phyloP scores from a whole-genome alignment of 495 filamentous ascomycete genomes.

The Chaetomium tenue region DNA sequence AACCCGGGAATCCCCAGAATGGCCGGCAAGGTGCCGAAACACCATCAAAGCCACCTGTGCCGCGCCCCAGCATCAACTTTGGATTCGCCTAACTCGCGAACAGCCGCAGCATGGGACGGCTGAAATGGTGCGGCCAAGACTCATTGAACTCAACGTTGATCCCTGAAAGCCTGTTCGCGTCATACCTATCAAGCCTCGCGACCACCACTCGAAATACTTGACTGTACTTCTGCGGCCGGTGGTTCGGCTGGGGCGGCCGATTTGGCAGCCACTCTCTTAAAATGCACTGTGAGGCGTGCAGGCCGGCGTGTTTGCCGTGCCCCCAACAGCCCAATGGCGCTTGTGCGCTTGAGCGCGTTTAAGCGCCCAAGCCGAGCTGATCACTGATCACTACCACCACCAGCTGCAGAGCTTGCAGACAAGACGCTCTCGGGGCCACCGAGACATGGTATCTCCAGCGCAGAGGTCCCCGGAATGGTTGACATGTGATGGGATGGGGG shows the following conservation, averaged over 20 bases:
- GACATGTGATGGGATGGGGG: too few species aligned
- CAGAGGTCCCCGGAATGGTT: too few species aligned
- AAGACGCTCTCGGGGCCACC: not conserved
- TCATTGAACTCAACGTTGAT: not conserved
- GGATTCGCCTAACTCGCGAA: not conserved
- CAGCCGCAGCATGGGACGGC: conserved; percentile 2
- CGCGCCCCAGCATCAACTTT: conserved; percentile 8
- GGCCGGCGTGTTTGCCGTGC: not conserved
- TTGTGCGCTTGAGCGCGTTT: not conserved
- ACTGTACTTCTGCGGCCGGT: too few species aligned
- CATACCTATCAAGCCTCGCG: not conserved
- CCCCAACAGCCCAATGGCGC: not conserved
- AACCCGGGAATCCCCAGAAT: not conserved
- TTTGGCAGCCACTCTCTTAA: not conserved
- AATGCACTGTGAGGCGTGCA: not conserved
- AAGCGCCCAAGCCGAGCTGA: conserved; percentile 2
- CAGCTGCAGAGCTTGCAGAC: conserved; percentile 5
- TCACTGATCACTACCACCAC: not conserved
- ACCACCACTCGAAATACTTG: too few species aligned
- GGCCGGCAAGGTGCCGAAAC: conserved; percentile 1
- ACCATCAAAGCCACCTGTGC: not conserved
- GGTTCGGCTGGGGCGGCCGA: not conserved
- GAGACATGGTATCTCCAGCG: not conserved
- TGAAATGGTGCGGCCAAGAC: not conserved
- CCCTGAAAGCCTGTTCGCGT: not conserved